Base-by-base conservation (phyloP, 2,329 filamentous ascomycete species). In the Emergomyces pasteurianus region DNA sequence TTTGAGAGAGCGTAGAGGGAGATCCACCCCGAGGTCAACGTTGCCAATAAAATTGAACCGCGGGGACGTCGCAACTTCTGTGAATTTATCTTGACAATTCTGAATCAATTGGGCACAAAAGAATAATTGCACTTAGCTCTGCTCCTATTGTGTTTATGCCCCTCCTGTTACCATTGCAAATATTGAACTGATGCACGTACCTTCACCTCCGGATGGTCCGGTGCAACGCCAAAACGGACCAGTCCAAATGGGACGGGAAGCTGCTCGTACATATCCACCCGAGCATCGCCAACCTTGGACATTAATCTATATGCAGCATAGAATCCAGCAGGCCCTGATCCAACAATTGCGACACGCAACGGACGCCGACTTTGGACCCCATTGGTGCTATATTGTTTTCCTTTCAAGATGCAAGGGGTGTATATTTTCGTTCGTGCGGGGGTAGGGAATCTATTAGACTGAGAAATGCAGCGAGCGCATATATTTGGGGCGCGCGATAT, bases 161-260 rank as follows among this genome's bases (percentile, higher is more conserved):
- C 3, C 6, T n/a, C 16, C 21, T 14, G 10, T 16, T 10, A 6
- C 36, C n/a, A 4, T 21, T 21, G n/a, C 21, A 8, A 10, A 8
- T 42, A 28, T 10, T n/a, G 10, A 12, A 7, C 18, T 42, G 34
- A 49, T 56, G 23, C 28, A 60, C 75, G 63, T 77, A 94, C 90
- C 84, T 99, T 99, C 66, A 99, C 94, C 77, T 99, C 92, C 0
- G 94, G 92, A 75, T 99, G 94, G 72, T 99, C 94, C 5, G 94
- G 94, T n/a, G 94, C 95, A 62, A 99, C 94, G 9, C 94, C 94
- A 70, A 94, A 96, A 60, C 94, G 83, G 57, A 95, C 92, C 60
- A 99, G 81, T 0, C 94, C 94, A 71, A 90, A 99, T 0, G 94
- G 94, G 3, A 95, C 91, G 0, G 94, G 94, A 46, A 97, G 77